A percentile compares a stretch with the other conserved stretches of the same genome.
Evolutionary conservation across 2,329 filamentous ascomycete genomes (phyloP).

Genomic region (Aspergillus persii): DNA sequence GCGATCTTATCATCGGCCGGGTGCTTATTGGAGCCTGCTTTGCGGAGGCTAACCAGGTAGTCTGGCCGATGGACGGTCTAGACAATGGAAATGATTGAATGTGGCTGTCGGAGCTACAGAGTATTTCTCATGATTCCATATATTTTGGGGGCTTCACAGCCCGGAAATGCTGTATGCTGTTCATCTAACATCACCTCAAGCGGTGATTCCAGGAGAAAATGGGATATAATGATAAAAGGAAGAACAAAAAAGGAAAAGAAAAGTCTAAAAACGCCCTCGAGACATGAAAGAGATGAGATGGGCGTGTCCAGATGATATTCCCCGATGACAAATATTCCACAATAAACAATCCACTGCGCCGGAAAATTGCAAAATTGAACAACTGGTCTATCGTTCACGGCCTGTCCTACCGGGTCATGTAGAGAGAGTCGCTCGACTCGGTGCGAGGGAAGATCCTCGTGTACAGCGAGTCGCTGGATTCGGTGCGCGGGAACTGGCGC

Average conservation of each 20-base stretch:
- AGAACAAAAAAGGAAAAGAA: neutral
- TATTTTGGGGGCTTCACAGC: neutral
- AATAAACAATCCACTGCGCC: neutral
- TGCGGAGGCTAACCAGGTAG: neutral
- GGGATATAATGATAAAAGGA: neutral
- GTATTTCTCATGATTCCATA: neutral
- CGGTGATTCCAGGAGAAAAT: neutral
- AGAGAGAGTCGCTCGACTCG: slow-evolving; percentile 36
- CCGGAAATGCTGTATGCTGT: neutral
- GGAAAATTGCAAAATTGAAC: neutral
- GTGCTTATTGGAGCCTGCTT: neutral
- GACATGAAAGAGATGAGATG: neutral
- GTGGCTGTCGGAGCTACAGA: neutral
- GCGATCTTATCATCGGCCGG: neutral
- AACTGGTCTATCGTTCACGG: neutral
- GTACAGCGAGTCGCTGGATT: slow-evolving; percentile 37
- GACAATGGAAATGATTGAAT: neutral
- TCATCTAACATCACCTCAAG: neutral
- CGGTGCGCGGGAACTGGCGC: slow-evolving; percentile 35
- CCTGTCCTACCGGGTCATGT: slow-evolving; percentile 29
- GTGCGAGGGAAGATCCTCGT: slow-evolving; percentile 36
- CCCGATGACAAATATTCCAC: neutral
- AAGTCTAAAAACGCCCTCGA: neutral
- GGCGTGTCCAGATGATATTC: neutral
- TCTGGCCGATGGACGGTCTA: neutral